Evolutionary conservation across 192 early-diverging fungal genomes (phyloP).

Genomic region (Coemansia sp.): DNA sequence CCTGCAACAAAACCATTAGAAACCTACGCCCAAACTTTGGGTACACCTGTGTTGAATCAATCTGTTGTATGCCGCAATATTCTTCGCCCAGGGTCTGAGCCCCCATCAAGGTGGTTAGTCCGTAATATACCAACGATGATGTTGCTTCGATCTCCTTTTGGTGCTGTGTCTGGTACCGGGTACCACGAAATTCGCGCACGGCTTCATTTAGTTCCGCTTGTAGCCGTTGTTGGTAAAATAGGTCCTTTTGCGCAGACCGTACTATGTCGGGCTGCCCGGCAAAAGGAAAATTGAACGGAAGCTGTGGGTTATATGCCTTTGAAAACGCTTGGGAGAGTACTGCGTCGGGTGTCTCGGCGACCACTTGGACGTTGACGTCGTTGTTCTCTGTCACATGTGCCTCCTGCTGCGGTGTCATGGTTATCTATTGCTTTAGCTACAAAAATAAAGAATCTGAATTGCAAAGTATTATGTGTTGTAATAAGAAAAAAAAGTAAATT

Average conservation of each 20-base stretch:
- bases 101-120: conserved; percentile 68
- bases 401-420: neutral
- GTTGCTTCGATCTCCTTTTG: conserved; percentile 63
- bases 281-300: conserved; percentile 59
- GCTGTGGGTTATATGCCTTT: neutral
- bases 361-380: conserved; percentile 16
- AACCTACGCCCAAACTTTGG: conserved; percentile 53
- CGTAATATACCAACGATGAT: conserved; percentile 71
- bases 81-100: conserved; percentile 93
- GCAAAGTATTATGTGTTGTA: too few relatives aligned
- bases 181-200: conserved; percentile 65
- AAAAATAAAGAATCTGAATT: too few relatives aligned
- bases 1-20: conserved; percentile 40
- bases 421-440: too few relatives aligned
- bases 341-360: neutral
- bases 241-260: conserved; percentile 87
- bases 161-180: conserved; percentile 56
- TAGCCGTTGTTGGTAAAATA: conserved; percentile 73
- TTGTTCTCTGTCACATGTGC: neutral
- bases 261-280: conserved; percentile 84
- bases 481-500: too few relatives aligned
- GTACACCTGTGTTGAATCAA: conserved; percentile 51
- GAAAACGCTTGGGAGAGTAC: too few relatives aligned
- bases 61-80: conserved; percentile 87
- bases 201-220: conserved; percentile 64